Conservation (phyloP, 768 basidiomycete species). For the Tylopilus sp. region DNA sequence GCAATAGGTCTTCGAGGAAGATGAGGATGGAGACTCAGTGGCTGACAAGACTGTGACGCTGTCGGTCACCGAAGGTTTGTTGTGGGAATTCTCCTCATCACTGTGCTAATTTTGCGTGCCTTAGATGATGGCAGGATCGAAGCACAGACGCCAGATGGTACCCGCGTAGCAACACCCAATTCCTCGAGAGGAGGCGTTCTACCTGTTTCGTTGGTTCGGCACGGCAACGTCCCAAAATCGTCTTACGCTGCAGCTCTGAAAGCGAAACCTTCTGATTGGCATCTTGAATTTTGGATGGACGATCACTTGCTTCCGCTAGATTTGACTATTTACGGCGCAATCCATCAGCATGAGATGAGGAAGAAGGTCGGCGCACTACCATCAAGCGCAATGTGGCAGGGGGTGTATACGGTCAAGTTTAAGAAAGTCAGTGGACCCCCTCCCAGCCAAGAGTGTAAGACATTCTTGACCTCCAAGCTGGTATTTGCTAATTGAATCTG, state of each 20-base stretch:
- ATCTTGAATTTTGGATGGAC: slow-evolving; percentile 93
- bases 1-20: slow-evolving; percentile 76
- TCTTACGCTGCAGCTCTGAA: slow-evolving; percentile 96
- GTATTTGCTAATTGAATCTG: slow-evolving; percentile 16
- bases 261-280: slow-evolving; percentile 92
- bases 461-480: background rate
- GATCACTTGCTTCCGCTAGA: slow-evolving; percentile 81
- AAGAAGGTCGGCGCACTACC: slow-evolving; percentile 64
- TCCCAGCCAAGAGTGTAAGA: slow-evolving; percentile 58
- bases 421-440: slow-evolving; percentile 87
- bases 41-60: slow-evolving; percentile 86
- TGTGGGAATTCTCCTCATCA: background rate
- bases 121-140: slow-evolving; percentile 90
- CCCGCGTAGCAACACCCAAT: slow-evolving; percentile 86
- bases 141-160: slow-evolving; percentile 96
- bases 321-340: slow-evolving; percentile 93
- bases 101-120: slow-evolving; percentile 5
- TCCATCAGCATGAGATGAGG: slow-evolving; percentile 85
- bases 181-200: slow-evolving; percentile 45
- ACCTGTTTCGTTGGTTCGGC: slow-evolving; percentile 31
- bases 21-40: slow-evolving; percentile 68
- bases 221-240: slow-evolving; percentile 37
- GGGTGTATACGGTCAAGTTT: slow-evolving; percentile 88
- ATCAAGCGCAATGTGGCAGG: slow-evolving; percentile 81
- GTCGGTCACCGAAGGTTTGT: slow-evolving; percentile 72